phyloP scores from a whole-genome alignment of 176 grass and related monocot species.

The Aegilops bicornis region DNA sequence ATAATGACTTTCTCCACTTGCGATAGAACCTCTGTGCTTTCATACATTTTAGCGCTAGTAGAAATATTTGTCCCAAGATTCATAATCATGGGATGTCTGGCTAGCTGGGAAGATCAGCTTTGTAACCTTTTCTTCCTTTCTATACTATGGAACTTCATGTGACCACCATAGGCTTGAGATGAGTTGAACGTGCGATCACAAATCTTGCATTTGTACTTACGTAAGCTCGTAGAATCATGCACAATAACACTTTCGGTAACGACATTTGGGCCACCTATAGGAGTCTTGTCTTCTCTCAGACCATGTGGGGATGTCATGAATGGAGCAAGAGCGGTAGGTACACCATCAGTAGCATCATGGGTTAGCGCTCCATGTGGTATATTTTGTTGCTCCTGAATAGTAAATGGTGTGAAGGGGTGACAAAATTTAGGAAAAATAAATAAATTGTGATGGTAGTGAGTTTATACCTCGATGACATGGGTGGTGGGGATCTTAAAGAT shows the following conservation, averaged over 20 bases:
- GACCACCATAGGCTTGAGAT: slow-evolving; percentile 29
- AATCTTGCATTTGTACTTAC: not conserved
- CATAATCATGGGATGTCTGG: not conserved
- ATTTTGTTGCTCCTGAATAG: not conserved
- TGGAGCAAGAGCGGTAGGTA: not conserved
- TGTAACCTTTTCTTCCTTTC: not conserved
- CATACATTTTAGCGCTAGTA: not conserved
- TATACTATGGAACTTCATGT: slow-evolving; percentile 32
- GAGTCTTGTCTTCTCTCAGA: not conserved
- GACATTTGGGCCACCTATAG: not conserved
- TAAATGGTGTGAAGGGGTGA: not conserved
- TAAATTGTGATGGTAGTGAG: not conserved
- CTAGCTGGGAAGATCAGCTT: not conserved
- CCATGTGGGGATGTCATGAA: not conserved
- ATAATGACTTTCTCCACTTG: not conserved
- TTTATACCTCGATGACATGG: not conserved
- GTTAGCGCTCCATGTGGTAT: no score
- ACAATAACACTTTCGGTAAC: not conserved
- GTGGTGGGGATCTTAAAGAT: not conserved
- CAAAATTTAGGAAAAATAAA: not conserved
- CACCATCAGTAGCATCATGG: not conserved
- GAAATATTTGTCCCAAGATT: not conserved
- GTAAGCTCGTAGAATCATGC: not conserved
- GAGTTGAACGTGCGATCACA: not conserved
- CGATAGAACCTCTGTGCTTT: not conserved